Evolutionary conservation across 2,329 filamentous ascomycete genomes (phyloP), one percentile per base, ranked within the genome.

Genomic region (Pseudogymnoascus sp.): DNA sequence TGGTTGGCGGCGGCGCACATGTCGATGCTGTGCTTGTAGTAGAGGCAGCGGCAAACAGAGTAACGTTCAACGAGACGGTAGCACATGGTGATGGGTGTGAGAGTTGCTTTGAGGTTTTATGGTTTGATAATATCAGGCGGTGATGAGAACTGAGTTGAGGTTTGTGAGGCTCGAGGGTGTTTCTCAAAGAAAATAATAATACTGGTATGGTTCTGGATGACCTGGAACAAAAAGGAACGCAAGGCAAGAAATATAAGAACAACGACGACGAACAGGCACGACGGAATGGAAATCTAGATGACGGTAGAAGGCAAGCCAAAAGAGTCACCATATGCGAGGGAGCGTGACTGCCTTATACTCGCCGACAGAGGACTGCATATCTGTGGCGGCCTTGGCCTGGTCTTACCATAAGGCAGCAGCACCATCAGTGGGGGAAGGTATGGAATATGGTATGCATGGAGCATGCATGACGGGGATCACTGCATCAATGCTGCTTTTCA

Each of bases 31-130:
- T 89, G 86, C 65, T 80, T 76, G 74, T 86, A 82, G 73, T 89
- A 88, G 62, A 87, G 73, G 69, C 86, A 89, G 65, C 82, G 78
- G 75, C 86, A 89, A 61, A 85, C 84, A 13, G 84, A 81, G 73
- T 84, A 89, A 64, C 83, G 79, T 71, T 89, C 86, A 67, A 87
- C 76, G 63, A 89, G 77, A 72, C 86, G 82, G 69, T 86, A 85
- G 70, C 86, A 89, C 85, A 89, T 89, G 61, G 58, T 75, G 55
- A 34, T 12, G 55, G 28, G 30, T 21, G 55, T 57, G 30, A 37
- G 28, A 26, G 55, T 34, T 8, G 55, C 5, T 21, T 57, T 57
- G 12, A 26, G 30, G 30, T 13, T 23, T 34, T 57, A 30, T 23
- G 30, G 55, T 57, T 10, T 48, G 23, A 18, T 15, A 28, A 48